Base-by-base conservation (phyloP, 768 basidiomycete genomes). In the Boletus coccyginus region DNA sequence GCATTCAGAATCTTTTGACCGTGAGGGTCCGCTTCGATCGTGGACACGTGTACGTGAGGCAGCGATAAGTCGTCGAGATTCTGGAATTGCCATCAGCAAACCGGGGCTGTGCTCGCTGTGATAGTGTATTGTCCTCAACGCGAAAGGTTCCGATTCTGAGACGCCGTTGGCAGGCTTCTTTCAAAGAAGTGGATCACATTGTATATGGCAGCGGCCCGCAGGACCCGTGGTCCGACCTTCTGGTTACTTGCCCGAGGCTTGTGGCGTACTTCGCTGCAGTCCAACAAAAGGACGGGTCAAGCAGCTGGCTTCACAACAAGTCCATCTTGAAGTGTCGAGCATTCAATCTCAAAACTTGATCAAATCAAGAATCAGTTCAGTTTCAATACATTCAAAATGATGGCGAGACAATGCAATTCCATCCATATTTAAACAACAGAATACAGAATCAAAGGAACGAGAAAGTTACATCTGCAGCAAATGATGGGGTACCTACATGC, bases 1-100 rank as follows among this genome's bases (percentile, higher is more conserved):
- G 27, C 29, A 14, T 42, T 12, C 42, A 40, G 49, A 46, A 56
- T 12, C 14, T 42, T 9, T 38, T 41, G 55, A n/a, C 55, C 46
- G 13, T 31, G 7, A 58, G 21, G 44, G 38, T 42, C 32, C 31
- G 14, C 55, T 57, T 57, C 57, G 53, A 53, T 56, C 45, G 27
- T 42, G 44, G 7, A 50, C 65, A 62, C 45, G 27, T 42, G 44
- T 9, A 50, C 65, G 59, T 6, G 62, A 65, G 62, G 65, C 29
- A 51, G 44, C 31, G 43, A 53, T 51, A 46, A 51, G 44, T 50
- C 36, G n/a, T 43, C 13, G 12, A 29, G 44, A 55, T 61, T 46
- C 53, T 58, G 24, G 42, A 55, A 60, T 45, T 16, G n/a, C 16
- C 17, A n/a, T 19, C 16, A 47, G 21, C 29, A 38, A 56, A 48